Evolutionary conservation across 176 grass and related monocot genomes (phyloP), one percentile per base, ranked within the genome.

Genomic region (Dactylis glomerata): DNA sequence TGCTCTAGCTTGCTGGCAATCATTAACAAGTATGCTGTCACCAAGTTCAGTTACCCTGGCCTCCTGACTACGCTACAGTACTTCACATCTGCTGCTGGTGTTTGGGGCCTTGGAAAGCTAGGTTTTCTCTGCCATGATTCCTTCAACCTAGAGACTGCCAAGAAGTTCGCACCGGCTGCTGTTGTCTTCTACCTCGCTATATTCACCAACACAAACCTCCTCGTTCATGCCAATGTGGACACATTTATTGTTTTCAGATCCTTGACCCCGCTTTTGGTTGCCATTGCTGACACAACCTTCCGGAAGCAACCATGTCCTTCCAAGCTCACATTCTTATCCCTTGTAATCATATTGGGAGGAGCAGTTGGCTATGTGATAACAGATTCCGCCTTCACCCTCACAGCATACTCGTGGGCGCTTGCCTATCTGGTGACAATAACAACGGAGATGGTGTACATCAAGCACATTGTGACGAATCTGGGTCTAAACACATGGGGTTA

Each of bases 371-470:
- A 97, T 79, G 94, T 97, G 26, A 86, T 77, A 44, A 92, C 94
- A 22, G 94, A 97, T 90, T 90, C 89, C 49, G 94, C 89, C 57
- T 97, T 94, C 86, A 92, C 55, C 28, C 76, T 97, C 85, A 86
- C 85, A 10, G 94, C 94, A 12, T 94, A 97, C 88, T 94, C 89
- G 0, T 97, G 94, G 94, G 92, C 94, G 1, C 59, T 94, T 20
- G 94, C 94, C 1, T 97, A 92, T 87, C 88, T 97, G 82, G 87
- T 97, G 55, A 90, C 85, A 26, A 94, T 94, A 65, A 97, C 94
- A 42, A 90, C 91, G 22, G 92, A 97, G 70, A 97, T 94, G 94
- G 94, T 97, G 68, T 97, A 97, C 81, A 94, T 97, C 77, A 97
- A 97, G 85, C 92, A 94, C 72, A 90, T 97, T 67, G 94, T 97